Evolutionary conservation across 345 rosid genomes (phyloP).

Genomic region (Syzygium grande): DNA sequence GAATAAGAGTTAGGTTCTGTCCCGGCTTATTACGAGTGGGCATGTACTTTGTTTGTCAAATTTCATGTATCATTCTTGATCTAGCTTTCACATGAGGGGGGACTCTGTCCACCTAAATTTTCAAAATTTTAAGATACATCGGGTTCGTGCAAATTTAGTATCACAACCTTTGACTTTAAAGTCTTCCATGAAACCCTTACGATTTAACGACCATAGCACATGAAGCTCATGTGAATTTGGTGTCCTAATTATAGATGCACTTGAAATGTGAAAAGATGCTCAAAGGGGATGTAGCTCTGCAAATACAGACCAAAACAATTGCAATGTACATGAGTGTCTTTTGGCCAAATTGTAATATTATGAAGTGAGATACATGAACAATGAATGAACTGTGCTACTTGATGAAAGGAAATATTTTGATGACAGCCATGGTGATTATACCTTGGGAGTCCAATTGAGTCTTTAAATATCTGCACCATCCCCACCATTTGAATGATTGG

Average conservation of each 20-base stretch:
- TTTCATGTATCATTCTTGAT: no score
- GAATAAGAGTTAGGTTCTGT: neutral
- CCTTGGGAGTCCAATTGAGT: neutral
- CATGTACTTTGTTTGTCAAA: no score
- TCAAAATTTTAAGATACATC: neutral
- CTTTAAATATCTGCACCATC: neutral
- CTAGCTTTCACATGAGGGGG: no score
- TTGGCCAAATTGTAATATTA: neutral
- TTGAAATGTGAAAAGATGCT: neutral
- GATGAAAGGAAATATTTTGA: neutral
- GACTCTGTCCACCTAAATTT: neutral
- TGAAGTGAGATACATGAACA: neutral
- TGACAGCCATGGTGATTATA: neutral
- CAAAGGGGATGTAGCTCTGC: neutral
- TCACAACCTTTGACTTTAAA: neutral
- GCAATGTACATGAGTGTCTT: neutral
- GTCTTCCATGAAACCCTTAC: neutral
- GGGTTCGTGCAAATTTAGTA: neutral
- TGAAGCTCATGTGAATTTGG: neutral
- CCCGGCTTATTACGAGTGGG: accelerated
- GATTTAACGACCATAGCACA: neutral
- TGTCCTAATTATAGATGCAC: neutral
- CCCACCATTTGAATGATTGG: neutral
- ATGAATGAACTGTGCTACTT: neutral
- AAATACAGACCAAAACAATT: neutral